Base-by-base conservation (phyloP, 2,329 filamentous ascomycete species). In the Fusarium paranaense region DNA sequence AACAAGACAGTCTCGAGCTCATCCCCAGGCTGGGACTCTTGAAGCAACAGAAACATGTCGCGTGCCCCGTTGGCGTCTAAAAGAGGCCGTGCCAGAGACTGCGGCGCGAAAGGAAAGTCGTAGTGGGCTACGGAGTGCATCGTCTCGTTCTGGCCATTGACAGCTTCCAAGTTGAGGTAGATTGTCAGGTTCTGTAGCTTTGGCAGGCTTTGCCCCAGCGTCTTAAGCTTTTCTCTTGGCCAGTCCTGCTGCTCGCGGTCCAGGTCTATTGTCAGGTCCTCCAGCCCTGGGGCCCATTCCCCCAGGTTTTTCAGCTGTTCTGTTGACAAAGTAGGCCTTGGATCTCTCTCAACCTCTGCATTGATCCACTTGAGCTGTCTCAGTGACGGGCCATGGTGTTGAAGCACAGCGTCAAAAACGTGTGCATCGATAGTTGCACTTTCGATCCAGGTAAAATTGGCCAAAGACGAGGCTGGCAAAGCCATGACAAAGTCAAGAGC, bases 321-420 rank as follows among this genome's bases (percentile, higher is more conserved):
- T 0, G 33, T 30, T 1, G 65, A 67, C 5, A 69, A 13, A 1
- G 30, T 50, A 3, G 71, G 54, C 6, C 68, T 70, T 2, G 45
- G 58, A 0, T 50, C 13, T 4, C 8, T 20, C 4, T 8, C 27
- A 2, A 22, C 1, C 22, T 74, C 71, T 2, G 38, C 6, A 16
- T 62, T 74, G 4, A 66, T 72, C 72, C 71, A 74, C 9, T 65
- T 47, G 0, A 74, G 42, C 4, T 67, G 9, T 2, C 35, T 57
- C 11, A 74, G 38, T 1, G 65, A 56, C 1, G 57, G 1, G 7
- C 68, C 72, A 5, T 74, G 72, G 10, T 67, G 37, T 18, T 27
- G 54, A 8, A 74, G 13, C 2, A 72, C n/a, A 8, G 20, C 0
- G 10, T 70, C n/a, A 30, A 72, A 63, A 6, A 67, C 35, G 6